Evolutionary conservation across 2,329 filamentous ascomycete species (phyloP), one percentile per base, ranked within the genome.

Genomic region (Monilinia fructicola): DNA sequence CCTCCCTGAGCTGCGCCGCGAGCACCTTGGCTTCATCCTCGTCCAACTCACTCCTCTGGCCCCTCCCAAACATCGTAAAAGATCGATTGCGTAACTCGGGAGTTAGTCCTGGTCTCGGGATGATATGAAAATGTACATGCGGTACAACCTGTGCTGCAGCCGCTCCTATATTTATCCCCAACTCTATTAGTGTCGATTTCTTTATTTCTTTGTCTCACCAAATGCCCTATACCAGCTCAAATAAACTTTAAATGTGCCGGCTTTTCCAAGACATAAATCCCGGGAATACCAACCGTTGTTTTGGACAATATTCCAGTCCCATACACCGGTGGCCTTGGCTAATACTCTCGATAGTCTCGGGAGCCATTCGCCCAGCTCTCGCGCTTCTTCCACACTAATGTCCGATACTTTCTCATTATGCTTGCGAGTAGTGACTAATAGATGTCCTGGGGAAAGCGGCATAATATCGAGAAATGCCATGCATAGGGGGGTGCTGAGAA

Each of bases 271-370:
- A 61, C 48, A 59, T 28, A 55, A 40, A 38, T 31, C 46, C 58
- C 44, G 31, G 58, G 55, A n/a, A 52, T 65, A 77, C 77, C 54
- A 72, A 85, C 85, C 92, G 73, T 97, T 98, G 77, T 98, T 98
- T 81, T 98, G 94, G 65, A 98, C 92, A 40, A 98, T 87, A 78
- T 99, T 99, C 90, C 94, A 98, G 79, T 97, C 93, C 61, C 82
- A 83, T 1, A 92, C 85, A 12, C 88, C 90, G 2, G 89, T 91
- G 0, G 87, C 86, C 62, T 82, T 82, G 42, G 87, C 84, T 48
- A 97, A 82, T 0, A 91, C 90, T 26, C 85, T 81, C 23, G 90
- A 91, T 2, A 97, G 80, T 4, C 94, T 78, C 44, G 91, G 87
- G 38, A 96, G 84, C 81, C 83, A 85, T 68, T 78, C 76, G 73